phyloP scores from a whole-genome alignment of 352 stramenopile species.

The Phytophthora uliginosa region DNA sequence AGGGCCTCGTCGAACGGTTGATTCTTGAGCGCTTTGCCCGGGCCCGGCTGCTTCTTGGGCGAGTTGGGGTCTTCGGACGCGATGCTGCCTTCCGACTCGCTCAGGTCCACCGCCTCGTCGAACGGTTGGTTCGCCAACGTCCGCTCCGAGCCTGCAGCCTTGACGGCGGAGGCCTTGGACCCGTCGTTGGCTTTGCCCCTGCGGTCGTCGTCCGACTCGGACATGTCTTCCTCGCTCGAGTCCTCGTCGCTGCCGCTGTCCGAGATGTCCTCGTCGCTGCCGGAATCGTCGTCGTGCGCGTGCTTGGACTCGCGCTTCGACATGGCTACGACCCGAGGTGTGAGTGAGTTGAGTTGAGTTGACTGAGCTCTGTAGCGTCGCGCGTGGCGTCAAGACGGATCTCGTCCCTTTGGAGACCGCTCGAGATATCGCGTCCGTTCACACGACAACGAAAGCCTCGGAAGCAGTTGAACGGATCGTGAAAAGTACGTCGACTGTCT shows the following conservation, averaged over 20 bases:
- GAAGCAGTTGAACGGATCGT: neutral
- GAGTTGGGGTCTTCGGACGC: slow-evolving; percentile 62
- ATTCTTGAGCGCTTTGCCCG: slow-evolving; percentile 62
- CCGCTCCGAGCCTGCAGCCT: slow-evolving; percentile 51
- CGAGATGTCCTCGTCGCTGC: slow-evolving; percentile 66
- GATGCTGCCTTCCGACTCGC: slow-evolving; percentile 79
- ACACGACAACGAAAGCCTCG: slow-evolving; percentile 11
- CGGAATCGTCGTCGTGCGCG: slow-evolving; percentile 59
- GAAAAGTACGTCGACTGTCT: no score
- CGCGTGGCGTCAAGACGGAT: slow-evolving; percentile 16
- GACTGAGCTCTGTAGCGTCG: slow-evolving; percentile 5
- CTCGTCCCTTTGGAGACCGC: slow-evolving; percentile 15
- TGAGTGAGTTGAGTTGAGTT: neutral
- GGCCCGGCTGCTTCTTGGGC: slow-evolving; percentile 57
- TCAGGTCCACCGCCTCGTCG: slow-evolving; percentile 90
- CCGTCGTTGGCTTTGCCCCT: slow-evolving; percentile 51
- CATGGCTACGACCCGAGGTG: slow-evolving; percentile 35
- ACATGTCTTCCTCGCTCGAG: slow-evolving; percentile 81
- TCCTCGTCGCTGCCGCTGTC: slow-evolving; percentile 51
- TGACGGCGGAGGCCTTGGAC: slow-evolving; percentile 19
- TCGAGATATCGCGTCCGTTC: slow-evolving; percentile 32
- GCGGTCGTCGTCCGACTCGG: slow-evolving; percentile 67
- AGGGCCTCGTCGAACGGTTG: slow-evolving; percentile 87
- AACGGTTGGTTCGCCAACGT: slow-evolving; percentile 85
- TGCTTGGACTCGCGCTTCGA: slow-evolving; percentile 73